Conservation (phyloP, 192 early-diverging fungal genomes). For the Chytriomyces sp. region DNA sequence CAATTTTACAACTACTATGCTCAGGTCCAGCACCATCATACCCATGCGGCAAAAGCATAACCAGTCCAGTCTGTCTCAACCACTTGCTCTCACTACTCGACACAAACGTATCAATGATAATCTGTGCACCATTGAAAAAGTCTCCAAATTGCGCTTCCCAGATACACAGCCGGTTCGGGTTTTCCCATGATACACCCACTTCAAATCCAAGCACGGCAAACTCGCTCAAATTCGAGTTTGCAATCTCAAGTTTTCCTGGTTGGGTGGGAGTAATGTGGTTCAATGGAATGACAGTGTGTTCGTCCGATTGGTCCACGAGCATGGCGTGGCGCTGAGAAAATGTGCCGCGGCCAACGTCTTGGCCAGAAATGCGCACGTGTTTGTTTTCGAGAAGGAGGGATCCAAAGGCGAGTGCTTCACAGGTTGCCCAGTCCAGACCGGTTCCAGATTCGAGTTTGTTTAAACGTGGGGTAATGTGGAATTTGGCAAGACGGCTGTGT, state of each 20-base stretch:
- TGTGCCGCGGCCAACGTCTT: constrained; percentile 97
- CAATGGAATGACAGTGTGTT: constrained; percentile 83
- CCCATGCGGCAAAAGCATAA: constrained; percentile 93
- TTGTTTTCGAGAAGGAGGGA: constrained; percentile 81
- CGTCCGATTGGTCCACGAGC: constrained; percentile 91
- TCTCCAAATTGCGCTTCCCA: constrained; percentile 98
- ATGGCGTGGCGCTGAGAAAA: constrained; percentile 97
- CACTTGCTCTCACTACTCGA: constrained; percentile 91
- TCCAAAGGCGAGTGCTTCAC: constrained; percentile 90
- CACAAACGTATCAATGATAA: constrained; percentile 93
- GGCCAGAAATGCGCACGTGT: constrained; percentile 92
- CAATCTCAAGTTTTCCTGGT: constrained; percentile 75
- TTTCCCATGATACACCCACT: constrained; percentile 91
- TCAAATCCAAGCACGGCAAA: constrained; percentile 96
- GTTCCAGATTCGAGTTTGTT: constrained; percentile 71
- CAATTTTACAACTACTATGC: constrained; percentile 88
- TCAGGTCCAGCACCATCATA: constrained; percentile 96
- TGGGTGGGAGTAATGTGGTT: constrained; percentile 60
- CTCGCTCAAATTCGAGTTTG: constrained; percentile 91
- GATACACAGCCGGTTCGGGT: constrained; percentile 82
- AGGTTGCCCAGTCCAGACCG: constrained; percentile 92
- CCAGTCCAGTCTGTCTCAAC: constrained; percentile 88
- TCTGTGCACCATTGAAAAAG: constrained; percentile 89
- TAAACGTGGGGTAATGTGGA: constrained; percentile 85
- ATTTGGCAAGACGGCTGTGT: constrained; percentile 87